Evolutionary conservation across 2,329 filamentous ascomycete species (phyloP).

Genomic region (Trichophyton mentagrophytes): DNA sequence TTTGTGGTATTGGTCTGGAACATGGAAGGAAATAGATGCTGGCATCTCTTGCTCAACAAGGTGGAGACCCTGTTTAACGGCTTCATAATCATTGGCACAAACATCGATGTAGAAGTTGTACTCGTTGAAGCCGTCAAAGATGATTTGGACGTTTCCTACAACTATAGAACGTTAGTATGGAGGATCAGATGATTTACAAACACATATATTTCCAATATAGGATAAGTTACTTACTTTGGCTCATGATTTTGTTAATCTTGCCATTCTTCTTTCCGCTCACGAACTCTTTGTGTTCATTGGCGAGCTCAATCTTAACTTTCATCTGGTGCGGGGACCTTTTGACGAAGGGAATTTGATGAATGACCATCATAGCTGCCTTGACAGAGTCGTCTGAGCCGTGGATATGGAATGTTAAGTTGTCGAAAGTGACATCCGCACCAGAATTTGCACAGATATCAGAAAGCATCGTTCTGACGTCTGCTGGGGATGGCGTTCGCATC

Average conservation of each 20-base stretch:
- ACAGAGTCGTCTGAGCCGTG: constrained; percentile 94
- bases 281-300: constrained; percentile 98
- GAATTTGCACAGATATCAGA: constrained; percentile 94
- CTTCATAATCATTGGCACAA: constrained; percentile 80
- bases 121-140: constrained; percentile 98
- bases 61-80: constrained; percentile 80
- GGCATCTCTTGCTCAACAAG: constrained; percentile 99
- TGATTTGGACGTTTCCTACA: constrained; percentile 83
- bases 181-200: neutral
- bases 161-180: constrained; percentile 9
- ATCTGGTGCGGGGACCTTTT: constrained; percentile 82
- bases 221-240: constrained; percentile 56
- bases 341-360: constrained; percentile 82
- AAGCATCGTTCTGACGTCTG: constrained; percentile 77
- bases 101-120: constrained; percentile 99
- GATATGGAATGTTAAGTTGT: constrained; percentile 85
- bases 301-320: constrained; percentile 93
- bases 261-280: constrained; percentile 99
- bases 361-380: constrained; percentile 86
- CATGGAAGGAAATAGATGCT: constrained; percentile 96
- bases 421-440: constrained; percentile 85
- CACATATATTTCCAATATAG: neutral
- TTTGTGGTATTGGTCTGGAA: constrained; percentile 98
- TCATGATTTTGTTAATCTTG: constrained; percentile 99
- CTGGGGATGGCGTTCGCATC: constrained; percentile 47